Base-by-base conservation (phyloP, 805 yeast genomes). In the Suhomyces sp. region DNA sequence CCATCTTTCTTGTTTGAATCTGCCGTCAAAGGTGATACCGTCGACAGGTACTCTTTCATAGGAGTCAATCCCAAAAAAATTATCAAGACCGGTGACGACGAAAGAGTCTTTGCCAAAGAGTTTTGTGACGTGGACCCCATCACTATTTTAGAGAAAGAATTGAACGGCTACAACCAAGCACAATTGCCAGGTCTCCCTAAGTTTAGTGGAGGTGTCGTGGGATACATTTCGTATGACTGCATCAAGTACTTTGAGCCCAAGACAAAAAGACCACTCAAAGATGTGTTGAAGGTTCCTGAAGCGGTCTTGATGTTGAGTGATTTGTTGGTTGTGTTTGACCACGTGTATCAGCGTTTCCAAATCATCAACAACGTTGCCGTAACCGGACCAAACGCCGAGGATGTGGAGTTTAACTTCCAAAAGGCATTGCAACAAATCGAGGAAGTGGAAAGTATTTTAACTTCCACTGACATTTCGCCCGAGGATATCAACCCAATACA, bases 151-250 rank as follows among this genome's bases (percentile, higher is more conserved):
- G 97, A 94, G 66, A 59, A 81, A 44, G 97, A 93, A 66, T 77
- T 94, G 73, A 69, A 74, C 8, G 69, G 76, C 41, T 82, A 80
- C 63, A 81, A 77, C 51, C 90, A 89, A 63, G 90, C 92, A 1
- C 84, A 82, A 60, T 73, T 90, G 48, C 96, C 96, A 0, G 96
- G 96, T 42, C 74, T 92, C 48, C 90, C 97, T 12, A 82, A 80
- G 57, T 74, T 91, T 53, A 86, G 92, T 61, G 99, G 99, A 53
- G 99, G 99, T 57, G 98, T 98, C 5, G 81, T 93, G 51, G 99
- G 99, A 1, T 94, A 91, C 67, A 85, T 94, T 44, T 90, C 97
- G 1, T 94, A 94, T 64, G 99, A 94, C 70, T 94, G 99, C 76
- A 88, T 94, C 64, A 88, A 90, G 67, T 94, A 94, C 71, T 94